These are phyloP conservation scores for Truncatella angustata DNA, from an alignment of 2,329 filamentous ascomycete genomes.

Conservation along the genomic window DNA sequence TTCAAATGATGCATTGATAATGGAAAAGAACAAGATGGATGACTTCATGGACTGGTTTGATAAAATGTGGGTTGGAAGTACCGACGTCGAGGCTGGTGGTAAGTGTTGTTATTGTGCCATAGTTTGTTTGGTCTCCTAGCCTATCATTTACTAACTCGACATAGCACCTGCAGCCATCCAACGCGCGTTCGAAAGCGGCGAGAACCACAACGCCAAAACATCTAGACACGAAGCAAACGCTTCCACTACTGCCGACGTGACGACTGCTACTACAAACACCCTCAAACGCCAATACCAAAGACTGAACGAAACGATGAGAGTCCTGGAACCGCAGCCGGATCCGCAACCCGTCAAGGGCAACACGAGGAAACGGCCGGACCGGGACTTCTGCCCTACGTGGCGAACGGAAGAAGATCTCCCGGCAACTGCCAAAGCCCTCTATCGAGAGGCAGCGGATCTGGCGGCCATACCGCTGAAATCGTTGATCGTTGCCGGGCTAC, in stretches of 20 bases:
- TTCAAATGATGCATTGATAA: conserved; percentile 32
- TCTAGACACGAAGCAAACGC: conserved; percentile 6
- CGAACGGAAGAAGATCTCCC: conserved; percentile 41
- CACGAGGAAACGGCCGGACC: conserved; percentile 1
- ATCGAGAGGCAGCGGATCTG: conserved; percentile 37
- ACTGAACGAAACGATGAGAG: conserved; percentile 17
- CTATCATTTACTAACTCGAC: no score
- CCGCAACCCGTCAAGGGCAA: neutral
- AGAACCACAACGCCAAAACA: no score
- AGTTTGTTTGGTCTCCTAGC: no score
- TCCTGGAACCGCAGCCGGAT: conserved; percentile 11
- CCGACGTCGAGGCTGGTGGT: conserved; percentile 39
- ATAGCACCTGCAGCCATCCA: conserved; percentile 4
- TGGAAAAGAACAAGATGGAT: conserved; percentile 62
- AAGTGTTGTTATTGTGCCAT: no score
- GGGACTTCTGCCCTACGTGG: conserved; percentile 30
- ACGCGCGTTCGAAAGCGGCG: no score
- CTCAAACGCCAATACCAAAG: conserved; percentile 18
- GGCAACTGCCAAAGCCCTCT: conserved; percentile 38
- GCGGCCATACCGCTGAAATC: conserved; percentile 33
- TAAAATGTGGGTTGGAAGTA: conserved; percentile 51
- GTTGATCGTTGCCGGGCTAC: conserved; percentile 33
- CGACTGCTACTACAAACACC: no score
- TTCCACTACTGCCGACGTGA: no score
- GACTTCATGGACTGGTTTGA: conserved; percentile 81